phyloP scores from a whole-genome alignment of 179 eudicot species.

The Beta macrorhiza region DNA sequence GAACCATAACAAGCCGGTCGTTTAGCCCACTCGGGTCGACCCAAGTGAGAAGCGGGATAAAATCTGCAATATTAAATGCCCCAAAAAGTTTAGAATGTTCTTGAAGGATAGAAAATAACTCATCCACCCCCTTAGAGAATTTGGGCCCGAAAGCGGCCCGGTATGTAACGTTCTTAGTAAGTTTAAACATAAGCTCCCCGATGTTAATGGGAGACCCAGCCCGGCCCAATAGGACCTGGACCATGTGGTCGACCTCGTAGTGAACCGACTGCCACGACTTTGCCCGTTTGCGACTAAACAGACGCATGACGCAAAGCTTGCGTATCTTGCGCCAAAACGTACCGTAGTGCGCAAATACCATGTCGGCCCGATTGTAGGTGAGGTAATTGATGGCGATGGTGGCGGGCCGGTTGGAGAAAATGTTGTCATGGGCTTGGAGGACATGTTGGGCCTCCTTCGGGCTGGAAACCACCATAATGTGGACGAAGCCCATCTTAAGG shows the following conservation, averaged over 20 bases:
- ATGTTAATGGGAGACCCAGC: constrained; percentile 49
- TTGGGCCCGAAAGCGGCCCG: constrained; percentile 85
- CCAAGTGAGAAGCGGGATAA: constrained; percentile 58
- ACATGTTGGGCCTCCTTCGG: constrained; percentile 65
- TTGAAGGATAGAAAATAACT: constrained; percentile 62
- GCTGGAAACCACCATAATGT: constrained; percentile 53
- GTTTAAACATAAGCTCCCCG: constrained; percentile 63
- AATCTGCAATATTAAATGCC: constrained; percentile 70
- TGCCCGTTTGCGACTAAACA: constrained; percentile 75
- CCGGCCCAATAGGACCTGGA: constrained; percentile 32
- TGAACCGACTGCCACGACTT: constrained; percentile 90
- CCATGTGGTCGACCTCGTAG: constrained; percentile 53
- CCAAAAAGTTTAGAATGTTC: constrained; percentile 83
- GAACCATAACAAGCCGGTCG: constrained; percentile 52
- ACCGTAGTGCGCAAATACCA: constrained; percentile 89
- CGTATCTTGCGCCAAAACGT: constrained; percentile 97
- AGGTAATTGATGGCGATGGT: constrained; percentile 69
- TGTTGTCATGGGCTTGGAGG: constrained; percentile 72
- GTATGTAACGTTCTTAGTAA: constrained; percentile 57
- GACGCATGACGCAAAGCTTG: constrained; percentile 80
- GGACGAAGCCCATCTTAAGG: constrained; percentile 57
- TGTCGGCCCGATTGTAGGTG: constrained; percentile 70
- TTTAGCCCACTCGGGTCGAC: constrained; percentile 63
- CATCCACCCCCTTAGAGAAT: constrained; percentile 62
- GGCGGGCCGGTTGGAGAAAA: constrained; percentile 73